Conservation (phyloP, 1,284 basidiomycete species). For the Trametes versicolor region DNA sequence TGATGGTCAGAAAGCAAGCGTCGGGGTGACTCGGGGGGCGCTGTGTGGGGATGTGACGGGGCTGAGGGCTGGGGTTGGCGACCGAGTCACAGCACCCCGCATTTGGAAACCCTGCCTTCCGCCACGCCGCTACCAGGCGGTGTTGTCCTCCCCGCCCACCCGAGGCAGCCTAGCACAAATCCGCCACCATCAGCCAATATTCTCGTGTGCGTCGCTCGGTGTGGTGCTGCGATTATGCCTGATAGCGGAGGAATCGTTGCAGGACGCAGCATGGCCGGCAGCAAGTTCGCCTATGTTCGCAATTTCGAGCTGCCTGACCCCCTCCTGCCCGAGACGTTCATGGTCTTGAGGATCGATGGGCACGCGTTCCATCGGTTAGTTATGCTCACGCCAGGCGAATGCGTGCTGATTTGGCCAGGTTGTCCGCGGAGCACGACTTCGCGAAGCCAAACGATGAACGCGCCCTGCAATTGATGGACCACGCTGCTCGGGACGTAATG, state of each 20-base stretch:
- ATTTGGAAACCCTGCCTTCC: conserved; percentile 31
- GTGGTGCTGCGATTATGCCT: conserved; percentile 2
- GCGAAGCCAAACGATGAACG: conserved; percentile 91
- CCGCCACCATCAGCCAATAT: conserved; percentile 1
- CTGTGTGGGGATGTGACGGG: conserved; percentile 36
- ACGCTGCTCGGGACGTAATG: conserved; percentile 87
- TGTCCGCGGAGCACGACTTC: conserved; percentile 87
- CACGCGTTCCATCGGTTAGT: conserved; percentile 93
- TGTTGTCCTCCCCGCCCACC: conserved; percentile 12
- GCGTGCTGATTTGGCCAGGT: conserved; percentile 56
- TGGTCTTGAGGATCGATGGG: conserved; percentile 92
- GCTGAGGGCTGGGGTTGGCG: conserved; percentile 34
- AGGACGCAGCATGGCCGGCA: conserved; percentile 80
- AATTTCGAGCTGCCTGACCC: conserved; percentile 91
- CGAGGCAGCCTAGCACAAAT: conserved; percentile 18
- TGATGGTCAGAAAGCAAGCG: conserved; percentile 41
- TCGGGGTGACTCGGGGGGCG: conserved; percentile 32
- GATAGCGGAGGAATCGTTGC: conserved; percentile 1
- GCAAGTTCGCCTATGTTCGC: conserved; percentile 91
- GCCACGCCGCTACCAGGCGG: conserved; percentile 33
- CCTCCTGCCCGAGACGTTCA: conserved; percentile 85
- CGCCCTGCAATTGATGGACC: conserved; percentile 93
- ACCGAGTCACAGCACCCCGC: conserved; percentile 38
- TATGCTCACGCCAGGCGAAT: not conserved
- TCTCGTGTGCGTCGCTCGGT: conserved; percentile 7